Evolutionary conservation across 1,284 basidiomycete species (phyloP).

Genomic region (Ganoderma leucocontextum): DNA sequence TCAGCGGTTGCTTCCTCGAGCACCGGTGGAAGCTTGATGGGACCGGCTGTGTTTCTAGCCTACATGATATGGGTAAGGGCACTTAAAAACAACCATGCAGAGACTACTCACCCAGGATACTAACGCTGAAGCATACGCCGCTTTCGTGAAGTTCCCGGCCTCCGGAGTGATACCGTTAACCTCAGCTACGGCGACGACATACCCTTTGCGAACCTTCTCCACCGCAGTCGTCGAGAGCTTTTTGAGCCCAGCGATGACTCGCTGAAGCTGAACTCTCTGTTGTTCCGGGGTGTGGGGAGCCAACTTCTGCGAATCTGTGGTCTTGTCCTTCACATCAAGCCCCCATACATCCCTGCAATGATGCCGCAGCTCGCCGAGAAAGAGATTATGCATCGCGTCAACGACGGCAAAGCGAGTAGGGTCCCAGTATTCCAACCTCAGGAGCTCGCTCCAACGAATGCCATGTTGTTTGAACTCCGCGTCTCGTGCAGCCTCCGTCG

Average conservation of each 20-base stretch:
- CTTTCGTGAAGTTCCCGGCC: not conserved
- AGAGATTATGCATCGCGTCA: slow-evolving; percentile 14
- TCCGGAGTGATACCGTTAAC: not conserved
- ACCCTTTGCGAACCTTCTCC: not conserved
- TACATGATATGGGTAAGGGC: not conserved
- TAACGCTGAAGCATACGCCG: not conserved
- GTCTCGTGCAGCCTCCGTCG: slow-evolving; percentile 31
- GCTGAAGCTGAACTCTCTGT: not conserved
- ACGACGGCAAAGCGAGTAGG: slow-evolving; percentile 35
- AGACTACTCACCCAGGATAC: not conserved
- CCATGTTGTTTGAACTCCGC: slow-evolving; percentile 38
- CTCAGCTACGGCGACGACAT: not conserved
- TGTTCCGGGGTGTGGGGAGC: not conserved
- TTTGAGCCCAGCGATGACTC: not conserved
- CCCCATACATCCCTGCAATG: slow-evolving; percentile 18
- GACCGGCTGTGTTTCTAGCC: not conserved
- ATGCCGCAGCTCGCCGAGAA: slow-evolving; percentile 17
- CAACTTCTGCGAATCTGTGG: not conserved
- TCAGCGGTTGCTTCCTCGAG: slow-evolving; percentile 2
- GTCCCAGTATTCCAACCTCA: slow-evolving; percentile 48
- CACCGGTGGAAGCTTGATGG: not conserved
- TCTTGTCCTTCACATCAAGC: slow-evolving; percentile 2
- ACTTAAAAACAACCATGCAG: no score
- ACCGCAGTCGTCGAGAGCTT: not conserved
- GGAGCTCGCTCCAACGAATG: slow-evolving; percentile 47